Conservation (phyloP, 1,284 basidiomycete genomes). For the Sanguinoderma infundibulare region DNA sequence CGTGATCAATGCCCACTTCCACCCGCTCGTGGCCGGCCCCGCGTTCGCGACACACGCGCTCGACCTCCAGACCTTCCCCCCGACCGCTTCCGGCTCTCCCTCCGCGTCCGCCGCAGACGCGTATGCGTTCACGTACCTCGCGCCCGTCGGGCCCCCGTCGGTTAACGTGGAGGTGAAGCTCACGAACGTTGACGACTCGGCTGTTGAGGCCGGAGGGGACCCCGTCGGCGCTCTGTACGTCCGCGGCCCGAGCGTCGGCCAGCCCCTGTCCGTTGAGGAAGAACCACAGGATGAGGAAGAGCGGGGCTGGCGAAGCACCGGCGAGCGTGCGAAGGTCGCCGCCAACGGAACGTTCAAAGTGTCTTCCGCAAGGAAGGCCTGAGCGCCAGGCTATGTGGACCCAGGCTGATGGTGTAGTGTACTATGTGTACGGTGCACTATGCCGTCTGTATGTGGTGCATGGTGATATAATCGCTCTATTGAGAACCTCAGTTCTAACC, state of each 20-base stretch:
- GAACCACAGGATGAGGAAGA: slow-evolving; percentile 42
- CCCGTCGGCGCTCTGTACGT: slow-evolving; percentile 39
- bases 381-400: not conserved
- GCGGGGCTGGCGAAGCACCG: slow-evolving; percentile 35
- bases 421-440: too few species aligned
- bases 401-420: too few species aligned
- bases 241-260: slow-evolving; percentile 58
- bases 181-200: slow-evolving; percentile 60
- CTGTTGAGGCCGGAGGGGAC: slow-evolving; percentile 59
- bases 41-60: slow-evolving; percentile 75
- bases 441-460: too few species aligned
- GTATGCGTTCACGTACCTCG: slow-evolving; percentile 39
- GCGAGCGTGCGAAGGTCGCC: slow-evolving; percentile 34
- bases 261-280: slow-evolving; percentile 42
- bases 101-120: slow-evolving; percentile 36
- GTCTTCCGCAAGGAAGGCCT: slow-evolving; percentile 5
- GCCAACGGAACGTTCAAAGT: slow-evolving; percentile 41
- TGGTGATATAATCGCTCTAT: too few species aligned
- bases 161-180: slow-evolving; percentile 79
- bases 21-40: slow-evolving; percentile 68
- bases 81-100: slow-evolving; percentile 18
- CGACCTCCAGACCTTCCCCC: slow-evolving; percentile 72
- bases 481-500: too few species aligned
- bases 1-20: slow-evolving; percentile 61
- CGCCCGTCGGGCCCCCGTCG: slow-evolving; percentile 73